phyloP scores from a whole-genome alignment of 768 basidiomycete species.

The Terana coerulea region DNA sequence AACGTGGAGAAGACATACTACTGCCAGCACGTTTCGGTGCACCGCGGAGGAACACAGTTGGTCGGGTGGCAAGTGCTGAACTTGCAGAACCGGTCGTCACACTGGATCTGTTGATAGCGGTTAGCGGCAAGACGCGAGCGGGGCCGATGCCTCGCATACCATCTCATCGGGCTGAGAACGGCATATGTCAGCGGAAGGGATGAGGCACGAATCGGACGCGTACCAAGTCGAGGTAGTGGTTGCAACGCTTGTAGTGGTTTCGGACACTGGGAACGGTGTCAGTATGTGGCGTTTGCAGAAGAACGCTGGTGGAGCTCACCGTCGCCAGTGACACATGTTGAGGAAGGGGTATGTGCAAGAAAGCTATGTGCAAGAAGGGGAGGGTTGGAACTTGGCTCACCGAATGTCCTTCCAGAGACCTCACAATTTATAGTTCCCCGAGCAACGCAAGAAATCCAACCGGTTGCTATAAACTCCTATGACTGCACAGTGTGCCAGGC shows the following conservation, averaged over 20 bases:
- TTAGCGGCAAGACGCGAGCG: constrained; percentile 19
- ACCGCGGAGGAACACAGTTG: constrained; percentile 53
- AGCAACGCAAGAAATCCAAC: neutral
- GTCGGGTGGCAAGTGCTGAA: constrained; percentile 64
- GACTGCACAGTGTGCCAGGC: neutral
- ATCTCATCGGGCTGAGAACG: constrained; percentile 52
- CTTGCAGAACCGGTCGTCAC: constrained; percentile 62
- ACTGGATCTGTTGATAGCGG: constrained; percentile 52
- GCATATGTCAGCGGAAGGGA: constrained; percentile 15
- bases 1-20: constrained; percentile 47
- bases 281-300: constrained; percentile 6
- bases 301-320: constrained; percentile 36
- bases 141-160: constrained; percentile 36
- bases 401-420: constrained; percentile 1
- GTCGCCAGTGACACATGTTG: constrained; percentile 69
- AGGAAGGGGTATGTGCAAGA: constrained; percentile 19
- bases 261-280: constrained; percentile 47
- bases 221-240: constrained; percentile 53
- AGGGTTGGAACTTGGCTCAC: constrained; percentile 11
- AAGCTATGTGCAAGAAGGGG: constrained; percentile 20
- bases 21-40: constrained; percentile 68
- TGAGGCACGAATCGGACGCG: constrained; percentile 19
- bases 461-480: constrained; percentile 14
- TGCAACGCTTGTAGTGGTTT: constrained; percentile 55
- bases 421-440: constrained; percentile 23